Evolutionary conservation across 805 yeast genomes (phyloP), one percentile per base, ranked within the genome.

Genomic region (Lachancea sp.): DNA sequence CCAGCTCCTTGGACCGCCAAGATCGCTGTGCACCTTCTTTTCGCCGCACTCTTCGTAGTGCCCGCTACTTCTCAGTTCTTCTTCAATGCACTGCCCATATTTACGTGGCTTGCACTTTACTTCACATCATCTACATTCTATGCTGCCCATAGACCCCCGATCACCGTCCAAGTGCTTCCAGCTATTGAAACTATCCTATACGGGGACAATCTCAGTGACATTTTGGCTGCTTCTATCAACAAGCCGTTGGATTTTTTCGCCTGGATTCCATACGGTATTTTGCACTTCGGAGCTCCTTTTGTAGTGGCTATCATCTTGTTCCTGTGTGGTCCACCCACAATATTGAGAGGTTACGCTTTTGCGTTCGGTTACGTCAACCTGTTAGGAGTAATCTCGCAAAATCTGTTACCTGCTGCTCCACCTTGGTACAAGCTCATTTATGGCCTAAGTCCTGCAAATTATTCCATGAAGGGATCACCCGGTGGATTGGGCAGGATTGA

Each of bases 331-430:
- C 97, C 97, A 8, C 98, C 98, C 34, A 80, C 83, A 8, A 69
- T 87, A 3, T 65, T 90, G 30, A 77, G 94, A 45, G 76, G 85
- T 6, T 90, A 81, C 63, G 95, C 87, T 2, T 85, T 88, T 67
- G 87, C 96, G 3, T 89, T 92, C 66, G 98, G 98, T 9, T 87
- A 83, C 68, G 83, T 88, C 90, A 92, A 90, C 63, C 63, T 89
- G 48, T 60, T 78, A 38, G 97, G 97, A 32, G 97, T 90, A 23
- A 55, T 83, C 25, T 75, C 77, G 41, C 97, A 92, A 65, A 72
- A 87, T 49, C 47, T 80, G 4, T 87, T 86, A 60, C 96, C 98
- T 5, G 85, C 92, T 36, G 97, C 97, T 40, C 95, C 98, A 11
- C 98, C 98, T 15, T 90, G 98, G 98, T 90, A 90, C 60, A 83